Percentiles rank a stretch among this genome's conserved stretches.
These are phyloP conservation scores for Quercus variabilis DNA, from an alignment of 306 rosid species.

Conservation along the genomic window DNA sequence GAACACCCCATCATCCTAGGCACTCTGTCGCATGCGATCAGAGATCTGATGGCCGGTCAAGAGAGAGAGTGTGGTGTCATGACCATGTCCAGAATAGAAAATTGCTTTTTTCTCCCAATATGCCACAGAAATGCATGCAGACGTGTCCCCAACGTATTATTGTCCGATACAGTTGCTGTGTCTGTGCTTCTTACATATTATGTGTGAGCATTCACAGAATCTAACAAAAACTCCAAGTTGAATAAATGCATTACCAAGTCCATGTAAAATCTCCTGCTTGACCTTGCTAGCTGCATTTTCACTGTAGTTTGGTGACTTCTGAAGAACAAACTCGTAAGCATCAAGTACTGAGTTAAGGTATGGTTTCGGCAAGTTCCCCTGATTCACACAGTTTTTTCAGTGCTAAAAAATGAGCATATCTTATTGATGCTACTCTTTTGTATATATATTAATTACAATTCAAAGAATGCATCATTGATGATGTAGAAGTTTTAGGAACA, in stretches of 20 bases:
- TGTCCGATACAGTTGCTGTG: no score
- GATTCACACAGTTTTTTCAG: slow-evolving; percentile 38
- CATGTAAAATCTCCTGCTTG: slow-evolving; percentile 90
- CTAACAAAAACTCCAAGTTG: slow-evolving; percentile 1
- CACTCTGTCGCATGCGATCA: no score
- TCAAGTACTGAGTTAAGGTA: slow-evolving; percentile 79
- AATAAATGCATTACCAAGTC: slow-evolving; percentile 74
- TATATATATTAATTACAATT: slow-evolving; percentile 15
- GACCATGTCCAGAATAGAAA: no score
- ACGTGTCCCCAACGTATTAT: no score
- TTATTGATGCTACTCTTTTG: slow-evolving; percentile 12
- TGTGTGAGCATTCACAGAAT: background rate
- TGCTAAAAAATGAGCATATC: slow-evolving; percentile 23
- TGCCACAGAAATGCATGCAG: no score
- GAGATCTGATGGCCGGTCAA: no score
- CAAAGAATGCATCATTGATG: background rate
- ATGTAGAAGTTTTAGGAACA: slow-evolving; percentile 5
- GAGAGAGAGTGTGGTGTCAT: no score
- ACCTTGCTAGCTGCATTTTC: slow-evolving; percentile 68
- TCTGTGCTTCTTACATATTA: background rate
- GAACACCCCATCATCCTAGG: no score
- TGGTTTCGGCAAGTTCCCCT: slow-evolving; percentile 86
- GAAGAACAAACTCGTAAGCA: slow-evolving; percentile 76
- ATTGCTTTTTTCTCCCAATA: no score
- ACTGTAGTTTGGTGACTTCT: slow-evolving; percentile 56